phyloP scores from a whole-genome alignment of 306 rosid species.

The Prunus armeniaca region DNA sequence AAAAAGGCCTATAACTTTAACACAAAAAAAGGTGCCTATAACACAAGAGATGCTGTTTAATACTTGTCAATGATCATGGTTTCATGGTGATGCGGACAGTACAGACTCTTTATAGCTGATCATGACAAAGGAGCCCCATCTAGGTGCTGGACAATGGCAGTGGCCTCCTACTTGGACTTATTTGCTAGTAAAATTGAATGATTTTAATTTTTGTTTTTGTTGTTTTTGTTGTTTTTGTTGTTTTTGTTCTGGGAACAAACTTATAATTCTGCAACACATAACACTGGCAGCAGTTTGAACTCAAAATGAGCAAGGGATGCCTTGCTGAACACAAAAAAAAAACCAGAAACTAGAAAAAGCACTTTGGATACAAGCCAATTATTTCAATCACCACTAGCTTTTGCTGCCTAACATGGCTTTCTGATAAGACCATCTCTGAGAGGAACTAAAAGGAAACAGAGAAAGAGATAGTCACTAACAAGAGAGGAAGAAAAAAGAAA shows the following conservation, averaged over 20 bases:
- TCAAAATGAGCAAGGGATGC: not conserved
- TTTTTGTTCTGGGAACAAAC: not conserved
- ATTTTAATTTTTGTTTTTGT: too few species aligned
- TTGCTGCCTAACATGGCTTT: conserved; percentile 19
- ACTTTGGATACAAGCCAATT: not conserved
- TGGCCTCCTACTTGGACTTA: conserved; percentile 13
- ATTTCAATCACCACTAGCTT: conserved; percentile 2
- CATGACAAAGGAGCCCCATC: conserved; percentile 35
- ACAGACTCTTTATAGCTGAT: conserved; percentile 19
- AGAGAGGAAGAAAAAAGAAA: not conserved
- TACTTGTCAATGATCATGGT: conserved; percentile 32
- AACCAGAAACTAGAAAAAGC: not conserved
- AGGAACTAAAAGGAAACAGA: not conserved
- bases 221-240: too few species aligned
- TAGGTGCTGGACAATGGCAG: conserved; percentile 13
- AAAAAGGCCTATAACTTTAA: not conserved
- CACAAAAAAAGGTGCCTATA: conserved; percentile 1
- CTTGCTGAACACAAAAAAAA: not conserved
- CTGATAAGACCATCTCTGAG: conserved; percentile 7
- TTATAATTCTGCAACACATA: not conserved
- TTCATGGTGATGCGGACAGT: conserved; percentile 32
- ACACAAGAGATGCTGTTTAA: conserved; percentile 6
- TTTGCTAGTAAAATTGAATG: not conserved
- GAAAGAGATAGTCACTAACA: conserved; percentile 27
- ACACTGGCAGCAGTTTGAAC: not conserved